These are phyloP conservation scores for Fagopyrum tataricum DNA, from an alignment of 148 eudicot genomes.

Conservation along the genomic window DNA sequence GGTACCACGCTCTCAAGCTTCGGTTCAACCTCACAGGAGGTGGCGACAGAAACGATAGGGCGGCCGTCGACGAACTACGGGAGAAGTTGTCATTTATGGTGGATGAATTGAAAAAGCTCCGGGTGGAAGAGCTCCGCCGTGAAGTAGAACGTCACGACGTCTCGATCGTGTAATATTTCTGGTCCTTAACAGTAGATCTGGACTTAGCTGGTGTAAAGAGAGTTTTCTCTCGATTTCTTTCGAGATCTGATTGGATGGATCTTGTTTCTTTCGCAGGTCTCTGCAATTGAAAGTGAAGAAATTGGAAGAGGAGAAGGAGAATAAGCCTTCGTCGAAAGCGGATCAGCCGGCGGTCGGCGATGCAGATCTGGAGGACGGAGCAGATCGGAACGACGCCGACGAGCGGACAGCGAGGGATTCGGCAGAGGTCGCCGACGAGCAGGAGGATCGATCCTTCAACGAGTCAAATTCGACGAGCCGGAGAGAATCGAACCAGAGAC, in stretches of 20 bases:
- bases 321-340: conserved; percentile 11
- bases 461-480: conserved; percentile 19
- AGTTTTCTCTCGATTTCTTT: neutral
- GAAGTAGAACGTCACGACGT: conserved; percentile 50
- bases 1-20: conserved; percentile 38
- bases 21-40: conserved; percentile 26
- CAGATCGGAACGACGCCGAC: conserved; percentile 12
- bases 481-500: conserved; percentile 19
- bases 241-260: conserved; percentile 28
- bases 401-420: conserved; percentile 11
- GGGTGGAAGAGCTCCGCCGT: conserved; percentile 50
- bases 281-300: conserved; percentile 65
- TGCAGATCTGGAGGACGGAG: conserved; percentile 19
- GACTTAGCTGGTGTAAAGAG: neutral
- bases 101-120: conserved; percentile 41
- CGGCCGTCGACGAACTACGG: conserved; percentile 7
- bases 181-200: neutral
- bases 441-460: conserved; percentile 9
- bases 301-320: conserved; percentile 49
- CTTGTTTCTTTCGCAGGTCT: conserved; percentile 32
- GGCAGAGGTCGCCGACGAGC: conserved; percentile 13
- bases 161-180: conserved; percentile 47
- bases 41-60: neutral
- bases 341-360: conserved; percentile 6
- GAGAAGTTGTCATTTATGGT: conserved; percentile 25